Base-by-base conservation (phyloP, 2,329 filamentous ascomycete species). In the Aspergillus proliferans region DNA sequence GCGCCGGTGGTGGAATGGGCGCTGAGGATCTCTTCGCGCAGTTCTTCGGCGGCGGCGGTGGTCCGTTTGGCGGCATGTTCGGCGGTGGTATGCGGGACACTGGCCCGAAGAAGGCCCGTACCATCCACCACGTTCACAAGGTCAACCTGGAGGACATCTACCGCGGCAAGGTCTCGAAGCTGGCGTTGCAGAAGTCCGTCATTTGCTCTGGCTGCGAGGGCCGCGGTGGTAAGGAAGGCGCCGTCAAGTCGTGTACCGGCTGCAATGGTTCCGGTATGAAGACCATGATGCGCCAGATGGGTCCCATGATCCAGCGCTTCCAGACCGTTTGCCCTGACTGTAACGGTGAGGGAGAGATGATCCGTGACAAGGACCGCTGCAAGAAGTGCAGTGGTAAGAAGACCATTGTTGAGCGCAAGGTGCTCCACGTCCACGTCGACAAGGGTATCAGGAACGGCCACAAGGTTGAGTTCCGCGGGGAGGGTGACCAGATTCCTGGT, bases 271-370 rank as follows among this genome's bases (percentile, higher is more conserved):
- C 87, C 56, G 93, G 93, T 73, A 95, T 96, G 88, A 97, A 97
- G 86, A 96, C 88, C 38, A 97, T 98, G 92, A 96, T 98, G 93
- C 87, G 94, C 69, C 93, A 98, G 76, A 97, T 98, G 91, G 93
- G 93, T 46, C 93, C 93, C 52, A 98, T 98, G 93, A 97, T 98
- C 62, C 94, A 98, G 77, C 88, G 93, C 50, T 98, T 98, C 84
- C 93, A 98, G 80, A 97, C 92, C 26, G 91, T 96, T 62, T 98
- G 93, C 81, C 88, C 91, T 24, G 94, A 98, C 75, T 98, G 93
- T 71, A 92, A 93, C 62, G 94, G 94, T 55, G 93, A 98, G 73
- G 92, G 93, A 52, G 93, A 98, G 77, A 90, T 86, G 58, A 92
- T 98, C 71, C 89, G 88, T 67, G 92, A 97, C 59, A 94, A 94